Evolutionary conservation across 495 filamentous ascomycete species (phyloP).

Genomic region (Cenococcum geophilum): DNA sequence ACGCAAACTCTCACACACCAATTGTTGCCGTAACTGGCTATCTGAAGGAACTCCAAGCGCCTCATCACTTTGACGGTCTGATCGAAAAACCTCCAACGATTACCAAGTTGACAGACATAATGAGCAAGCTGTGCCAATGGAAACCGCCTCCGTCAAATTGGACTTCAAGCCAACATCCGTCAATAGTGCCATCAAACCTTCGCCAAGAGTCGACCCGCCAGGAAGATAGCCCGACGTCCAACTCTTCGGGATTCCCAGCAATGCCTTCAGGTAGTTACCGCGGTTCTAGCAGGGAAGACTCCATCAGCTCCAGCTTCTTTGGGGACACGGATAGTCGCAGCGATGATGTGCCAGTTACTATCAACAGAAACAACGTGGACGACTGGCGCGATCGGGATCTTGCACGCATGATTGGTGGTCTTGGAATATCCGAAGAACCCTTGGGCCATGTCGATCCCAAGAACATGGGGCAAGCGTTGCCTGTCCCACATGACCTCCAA

Average conservation of each 20-base stretch:
- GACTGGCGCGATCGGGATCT: constrained; percentile 56
- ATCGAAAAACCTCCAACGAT: constrained; percentile 94
- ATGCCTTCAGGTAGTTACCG: constrained; percentile 67
- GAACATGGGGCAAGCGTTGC: constrained; percentile 18
- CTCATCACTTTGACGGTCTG: constrained; percentile 88
- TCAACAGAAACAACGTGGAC: constrained; percentile 60
- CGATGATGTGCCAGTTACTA: constrained; percentile 72
- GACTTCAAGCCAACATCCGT: constrained; percentile 42
- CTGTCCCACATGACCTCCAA: constrained; percentile 44
- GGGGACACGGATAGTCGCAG: constrained; percentile 75
- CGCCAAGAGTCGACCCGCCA: constrained; percentile 55
- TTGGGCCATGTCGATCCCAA: constrained; percentile 27
- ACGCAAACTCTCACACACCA: constrained; percentile 87
- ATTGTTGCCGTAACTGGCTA: constrained; percentile 98
- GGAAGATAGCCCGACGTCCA: constrained; percentile 81
- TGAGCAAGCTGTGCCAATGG: constrained; percentile 86
- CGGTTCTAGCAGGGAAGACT: constrained; percentile 74
- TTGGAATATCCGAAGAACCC: constrained; percentile 61
- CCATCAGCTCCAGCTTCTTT: constrained; percentile 77
- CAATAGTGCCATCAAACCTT: constrained; percentile 54
- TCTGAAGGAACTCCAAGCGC: constrained; percentile 86
- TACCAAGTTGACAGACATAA: constrained; percentile 76
- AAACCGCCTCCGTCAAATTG: constrained; percentile 58
- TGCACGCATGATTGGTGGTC: constrained; percentile 50
- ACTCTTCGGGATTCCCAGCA: constrained; percentile 66